Conservation (phyloP, 306 rosid genomes). For the Ziziphus jujuba region DNA sequence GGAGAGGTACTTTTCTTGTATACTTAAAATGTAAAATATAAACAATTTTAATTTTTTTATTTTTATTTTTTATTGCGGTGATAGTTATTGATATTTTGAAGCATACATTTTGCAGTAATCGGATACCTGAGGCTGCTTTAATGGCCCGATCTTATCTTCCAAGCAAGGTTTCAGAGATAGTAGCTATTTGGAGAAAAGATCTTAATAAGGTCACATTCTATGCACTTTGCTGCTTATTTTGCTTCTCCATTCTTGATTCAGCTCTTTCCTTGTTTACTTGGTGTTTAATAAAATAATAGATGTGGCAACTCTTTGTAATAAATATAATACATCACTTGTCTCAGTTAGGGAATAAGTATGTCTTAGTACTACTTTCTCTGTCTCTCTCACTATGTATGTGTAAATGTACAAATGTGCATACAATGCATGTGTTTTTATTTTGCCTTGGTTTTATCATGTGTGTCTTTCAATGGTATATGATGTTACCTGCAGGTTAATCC, state of each 20-base stretch:
- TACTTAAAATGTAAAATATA: neutral
- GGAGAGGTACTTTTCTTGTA: conserved; percentile 65
- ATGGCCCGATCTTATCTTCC: conserved; percentile 99
- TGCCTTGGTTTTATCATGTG: too few relatives aligned
- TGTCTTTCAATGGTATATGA: neutral
- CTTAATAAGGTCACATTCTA: conserved; percentile 66
- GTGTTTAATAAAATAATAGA: neutral
- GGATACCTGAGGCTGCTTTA: conserved; percentile 99
- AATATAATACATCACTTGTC: neutral
- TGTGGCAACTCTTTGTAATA: neutral
- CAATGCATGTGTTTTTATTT: neutral
- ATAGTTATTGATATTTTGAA: conserved; percentile 11
- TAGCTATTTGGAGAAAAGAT: conserved; percentile 95
- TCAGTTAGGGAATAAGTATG: too few relatives aligned
- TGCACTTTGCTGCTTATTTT: neutral
- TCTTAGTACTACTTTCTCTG: too few relatives aligned
- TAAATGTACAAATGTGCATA: too few relatives aligned
- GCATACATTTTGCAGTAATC: conserved; percentile 61
- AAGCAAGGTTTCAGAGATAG: conserved; percentile 95
- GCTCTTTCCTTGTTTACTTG: neutral
- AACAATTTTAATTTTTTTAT: neutral
- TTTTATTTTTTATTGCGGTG: conserved; percentile 13
- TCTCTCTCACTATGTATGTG: too few relatives aligned
- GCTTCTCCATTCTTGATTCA: neutral
- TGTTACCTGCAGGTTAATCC: conserved; percentile 65